Evolutionary conservation across 345 rosid genomes (phyloP).

Genomic region (Pseudoturritis turrita): DNA sequence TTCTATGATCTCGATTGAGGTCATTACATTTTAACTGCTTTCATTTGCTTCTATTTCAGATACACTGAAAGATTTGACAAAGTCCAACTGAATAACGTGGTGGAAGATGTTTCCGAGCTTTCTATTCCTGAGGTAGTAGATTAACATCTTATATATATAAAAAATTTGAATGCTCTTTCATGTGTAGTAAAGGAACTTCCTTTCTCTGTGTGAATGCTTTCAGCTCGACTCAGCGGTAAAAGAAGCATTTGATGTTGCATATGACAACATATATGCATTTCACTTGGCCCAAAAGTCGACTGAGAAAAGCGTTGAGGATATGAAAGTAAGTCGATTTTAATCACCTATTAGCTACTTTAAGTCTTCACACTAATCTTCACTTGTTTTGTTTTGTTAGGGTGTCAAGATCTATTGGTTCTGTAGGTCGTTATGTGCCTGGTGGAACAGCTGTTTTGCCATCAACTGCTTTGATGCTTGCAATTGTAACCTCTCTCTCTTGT

Average conservation of each 20-base stretch:
- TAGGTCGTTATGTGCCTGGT: constrained; percentile 94
- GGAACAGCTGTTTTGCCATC: constrained; percentile 96
- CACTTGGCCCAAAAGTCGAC: constrained; percentile 75
- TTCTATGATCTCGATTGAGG: too few relatives aligned
- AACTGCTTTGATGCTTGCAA: constrained; percentile 87
- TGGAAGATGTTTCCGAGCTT: constrained; percentile 62
- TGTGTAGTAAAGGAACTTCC: not conserved
- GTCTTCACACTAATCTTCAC: not conserved
- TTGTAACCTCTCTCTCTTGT: constrained; percentile 43
- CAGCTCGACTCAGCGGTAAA: constrained; percentile 60
- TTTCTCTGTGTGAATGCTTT: not conserved
- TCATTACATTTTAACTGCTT: not conserved
- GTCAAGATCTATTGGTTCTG: constrained; percentile 79
- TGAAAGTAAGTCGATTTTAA: constrained; percentile 53
- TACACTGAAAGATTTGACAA: constrained; percentile 80
- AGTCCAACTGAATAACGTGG: constrained; percentile 51
- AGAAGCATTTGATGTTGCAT: constrained; percentile 91
- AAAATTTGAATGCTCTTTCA: not conserved
- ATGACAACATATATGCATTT: constrained; percentile 76
- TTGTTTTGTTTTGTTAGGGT: constrained; percentile 48
- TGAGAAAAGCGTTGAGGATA: constrained; percentile 65
- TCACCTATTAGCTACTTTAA: constrained; percentile 4
- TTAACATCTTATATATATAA: not conserved
- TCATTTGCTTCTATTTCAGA: constrained; percentile 33
- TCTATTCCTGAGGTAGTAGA: constrained; percentile 58